Evolutionary conservation across 139 green algal species (phyloP).

Genomic region (Auxenochlorella pyrenoidosa): DNA sequence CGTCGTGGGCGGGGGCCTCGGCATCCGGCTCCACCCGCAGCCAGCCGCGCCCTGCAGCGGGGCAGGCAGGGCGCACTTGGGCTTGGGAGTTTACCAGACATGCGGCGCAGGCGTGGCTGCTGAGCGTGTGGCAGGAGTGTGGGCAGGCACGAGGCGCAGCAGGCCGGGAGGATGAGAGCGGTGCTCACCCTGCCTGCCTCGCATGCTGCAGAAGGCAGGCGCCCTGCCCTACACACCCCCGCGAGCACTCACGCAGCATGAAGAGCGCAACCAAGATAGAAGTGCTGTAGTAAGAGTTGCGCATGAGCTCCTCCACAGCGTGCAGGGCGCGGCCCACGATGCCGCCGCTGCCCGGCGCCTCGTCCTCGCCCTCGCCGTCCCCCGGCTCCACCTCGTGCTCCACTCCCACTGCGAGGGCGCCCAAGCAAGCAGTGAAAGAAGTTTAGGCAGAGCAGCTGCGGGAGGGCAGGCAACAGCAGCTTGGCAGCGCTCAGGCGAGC

Average conservation of each 20-base stretch:
- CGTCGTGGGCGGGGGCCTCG: not conserved
- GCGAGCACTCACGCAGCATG: constrained; percentile 7
- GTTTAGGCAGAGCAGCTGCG: too few species aligned
- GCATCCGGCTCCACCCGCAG: constrained; percentile 20
- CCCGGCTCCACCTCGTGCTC: constrained; percentile 2
- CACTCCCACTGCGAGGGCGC: not conserved
- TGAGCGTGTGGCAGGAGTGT: too few species aligned
- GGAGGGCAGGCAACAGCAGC: too few species aligned
- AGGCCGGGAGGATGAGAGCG: too few species aligned
- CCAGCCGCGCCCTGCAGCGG: not conserved
- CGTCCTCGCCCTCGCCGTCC: not conserved
- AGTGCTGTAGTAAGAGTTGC: constrained; percentile 4
- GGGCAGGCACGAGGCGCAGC: too few species aligned
- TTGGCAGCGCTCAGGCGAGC: too few species aligned
- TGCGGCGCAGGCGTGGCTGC: too few species aligned
- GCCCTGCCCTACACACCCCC: not conserved
- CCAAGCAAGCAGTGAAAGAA: too few species aligned
- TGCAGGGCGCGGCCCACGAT: constrained; percentile 6
- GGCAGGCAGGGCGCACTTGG: not conserved
- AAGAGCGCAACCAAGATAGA: constrained; percentile 22
- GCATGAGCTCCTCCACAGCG: constrained; percentile 3
- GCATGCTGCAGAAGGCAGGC: not conserved
- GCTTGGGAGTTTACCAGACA: too few species aligned
- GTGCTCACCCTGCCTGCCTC: not conserved
- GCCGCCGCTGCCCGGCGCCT: not conserved